Base-by-base conservation (phyloP, 179 eudicot genomes). In the Beta corolliflora region DNA sequence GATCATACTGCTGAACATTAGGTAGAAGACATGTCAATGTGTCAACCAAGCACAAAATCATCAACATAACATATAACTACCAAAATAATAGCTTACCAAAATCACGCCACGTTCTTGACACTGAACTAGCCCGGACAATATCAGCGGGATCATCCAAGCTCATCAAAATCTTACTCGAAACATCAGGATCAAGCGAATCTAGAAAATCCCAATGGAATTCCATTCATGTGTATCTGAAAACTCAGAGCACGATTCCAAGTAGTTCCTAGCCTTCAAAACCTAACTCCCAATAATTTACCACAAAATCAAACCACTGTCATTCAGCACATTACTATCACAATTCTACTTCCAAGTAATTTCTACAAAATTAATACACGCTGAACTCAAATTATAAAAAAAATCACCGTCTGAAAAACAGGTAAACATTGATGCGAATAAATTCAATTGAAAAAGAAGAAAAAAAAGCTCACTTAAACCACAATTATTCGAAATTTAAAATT, bases 61-160 rank as follows among this genome's bases (percentile, higher is more conserved):
- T 29, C 31, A 29, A 29, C 31, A 29, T 29, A 29, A 29, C 31
- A 29, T 29, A 29, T 29, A 29, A 29, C 31, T 29, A 29, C 31
- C 31, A 29, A 29, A 29, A 29, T 29, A 29, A 29, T 29, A 29
- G 31, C 95, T 89, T 75, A 94, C 98, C 92, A 76, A 91, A 91
- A 81, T 87, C 84, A 52, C 83, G 91, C 97, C 97, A 94, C 72
- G 68, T 63, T 52, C 85, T 89, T 0, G 98, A 94, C 18, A 93
- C 97, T 8, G 87, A 81, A 80, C 89, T 77, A 66, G 89, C 91
- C 66, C 92, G 94, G 16, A 90, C 85, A 11, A 93, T 60, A 85
- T 93, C 97, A 81, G 88, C 84, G 6, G 92, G 93, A 90, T 93
- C 97, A 87, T 90, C 91, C 84, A 93, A 81, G 76, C 83, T 86